Evolutionary conservation across 441 rosid species (phyloP).

Genomic region (Viola pubescens): DNA sequence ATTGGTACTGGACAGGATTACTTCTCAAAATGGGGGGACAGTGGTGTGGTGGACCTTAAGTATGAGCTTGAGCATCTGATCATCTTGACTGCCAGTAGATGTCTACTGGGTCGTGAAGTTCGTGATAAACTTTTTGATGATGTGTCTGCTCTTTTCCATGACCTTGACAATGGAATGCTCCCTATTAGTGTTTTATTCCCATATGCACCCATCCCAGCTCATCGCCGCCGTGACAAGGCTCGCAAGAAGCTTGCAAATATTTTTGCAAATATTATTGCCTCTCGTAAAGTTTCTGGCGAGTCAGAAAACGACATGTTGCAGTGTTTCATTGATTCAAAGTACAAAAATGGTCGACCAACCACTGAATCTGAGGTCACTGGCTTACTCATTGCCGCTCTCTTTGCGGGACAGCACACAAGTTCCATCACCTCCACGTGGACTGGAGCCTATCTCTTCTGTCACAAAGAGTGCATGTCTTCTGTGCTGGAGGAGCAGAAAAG

Average conservation of each 20-base stretch:
- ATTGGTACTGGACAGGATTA: conserved; percentile 47
- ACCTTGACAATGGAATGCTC: conserved; percentile 97
- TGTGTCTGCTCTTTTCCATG: conserved; percentile 91
- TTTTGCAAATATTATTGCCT: conserved; percentile 66
- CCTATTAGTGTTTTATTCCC: conserved; percentile 96
- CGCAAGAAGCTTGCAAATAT: conserved; percentile 73
- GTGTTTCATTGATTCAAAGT: conserved; percentile 91
- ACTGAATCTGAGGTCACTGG: conserved; percentile 89
- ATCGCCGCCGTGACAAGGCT: conserved; percentile 86
- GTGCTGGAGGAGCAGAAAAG: conserved; percentile 76
- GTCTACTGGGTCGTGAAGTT: conserved; percentile 87
- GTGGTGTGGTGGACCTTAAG: conserved; percentile 89
- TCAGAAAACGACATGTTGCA: conserved; percentile 93
- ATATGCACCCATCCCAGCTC: conserved; percentile 91
- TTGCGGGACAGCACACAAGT: conserved; percentile 99
- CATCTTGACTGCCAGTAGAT: conserved; percentile 97
- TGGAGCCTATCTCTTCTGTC: conserved; percentile 72
- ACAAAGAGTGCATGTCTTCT: conserved; percentile 51
- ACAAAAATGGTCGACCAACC: conserved; percentile 86
- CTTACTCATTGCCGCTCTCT: conserved; percentile 93
- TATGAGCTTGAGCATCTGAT: conserved; percentile 90
- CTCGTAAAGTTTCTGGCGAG: conserved; percentile 62
- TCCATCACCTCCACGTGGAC: conserved; percentile 98
- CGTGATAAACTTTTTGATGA: conserved; percentile 96
- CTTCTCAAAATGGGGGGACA: conserved; percentile 95